Evolutionary conservation across 441 rosid species (phyloP), one percentile per base, ranked within the genome.

Genomic region (Pelargonium cotyledonis): DNA sequence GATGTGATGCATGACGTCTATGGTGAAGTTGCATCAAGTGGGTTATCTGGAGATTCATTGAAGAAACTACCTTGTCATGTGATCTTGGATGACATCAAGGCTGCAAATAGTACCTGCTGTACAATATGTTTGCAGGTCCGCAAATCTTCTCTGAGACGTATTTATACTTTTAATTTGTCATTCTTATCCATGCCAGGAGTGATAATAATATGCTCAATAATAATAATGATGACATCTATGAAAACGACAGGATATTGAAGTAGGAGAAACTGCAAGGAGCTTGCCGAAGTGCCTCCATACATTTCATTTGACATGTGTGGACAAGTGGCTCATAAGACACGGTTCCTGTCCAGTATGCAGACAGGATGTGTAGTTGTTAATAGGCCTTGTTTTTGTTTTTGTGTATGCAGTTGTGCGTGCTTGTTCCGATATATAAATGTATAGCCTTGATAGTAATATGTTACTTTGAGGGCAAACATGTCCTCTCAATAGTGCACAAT

Each of bases 291-390:
- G 96, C 81, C 77, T 74, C 74, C 97, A 89, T 68, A 79, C 80
- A 6, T 91, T 86, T 83, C 97, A 91, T 77, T 72, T 88, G 79
- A 80, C 80, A 14, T 91, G 97, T 69, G 89, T 89, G 63, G 96
- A 91, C 76, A 86, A 81, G 82, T 91, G 95, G 97, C 91, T 91
- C 53, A 73, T 85, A 16, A 80, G 85, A 77, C 92, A 85, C 63
- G 85, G 94, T 7, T 88, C 96, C 0, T 91, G 97, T 71, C 97
- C 96, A 16, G 76, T 91, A 38, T 91, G 97, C 78, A 81, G 92
- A 72, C 86, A 63, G 73, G 74, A 74, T 57, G 83, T 87, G 18
- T 75, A 77, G 83, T 66, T 65, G 58, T 71, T 12, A 68, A 57
- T 47, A 49, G 66, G 63, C 12, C 53, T 41, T 6, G 58, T 23